Percentiles rank a stretch among this genome's conserved stretches.
phyloP scores from a whole-genome alignment of 306 rosid species.

The Ziziphus jujuba region DNA sequence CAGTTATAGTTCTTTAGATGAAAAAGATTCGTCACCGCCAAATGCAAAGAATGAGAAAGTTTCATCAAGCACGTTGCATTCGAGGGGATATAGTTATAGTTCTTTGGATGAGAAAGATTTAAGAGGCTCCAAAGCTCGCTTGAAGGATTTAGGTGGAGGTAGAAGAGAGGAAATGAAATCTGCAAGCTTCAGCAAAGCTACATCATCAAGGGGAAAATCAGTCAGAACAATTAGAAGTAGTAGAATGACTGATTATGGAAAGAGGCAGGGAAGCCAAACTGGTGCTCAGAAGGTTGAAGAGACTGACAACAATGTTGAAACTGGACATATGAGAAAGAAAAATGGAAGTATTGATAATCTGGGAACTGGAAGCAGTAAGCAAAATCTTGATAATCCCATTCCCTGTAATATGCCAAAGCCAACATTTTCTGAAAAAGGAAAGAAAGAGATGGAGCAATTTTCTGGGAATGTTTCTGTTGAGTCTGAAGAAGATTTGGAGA shows the following conservation, averaged over 20 bases:
- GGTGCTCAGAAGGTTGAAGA: slow-evolving; percentile 37
- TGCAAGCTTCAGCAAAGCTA: slow-evolving; percentile 36
- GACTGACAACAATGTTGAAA: slow-evolving; percentile 32
- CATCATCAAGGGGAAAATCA: slow-evolving; percentile 64
- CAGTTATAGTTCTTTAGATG: slow-evolving; percentile 35
- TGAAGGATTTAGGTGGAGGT: slow-evolving; percentile 34
- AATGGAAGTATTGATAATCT: slow-evolving; percentile 36
- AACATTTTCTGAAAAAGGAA: slow-evolving; percentile 24
- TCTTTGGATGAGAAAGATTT: slow-evolving; percentile 35
- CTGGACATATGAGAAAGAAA: slow-evolving; percentile 45
- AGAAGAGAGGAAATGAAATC: slow-evolving; percentile 38
- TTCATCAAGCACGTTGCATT: slow-evolving; percentile 42
- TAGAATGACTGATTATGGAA: slow-evolving; percentile 22
- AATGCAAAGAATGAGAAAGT: slow-evolving; percentile 35
- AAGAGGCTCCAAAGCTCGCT: slow-evolving; percentile 28
- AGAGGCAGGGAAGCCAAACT: slow-evolving; percentile 32
- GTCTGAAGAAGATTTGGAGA: slow-evolving; percentile 34
- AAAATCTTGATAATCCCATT: slow-evolving; percentile 28
- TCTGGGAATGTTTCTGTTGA: slow-evolving; percentile 26
- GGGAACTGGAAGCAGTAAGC: slow-evolving; percentile 26
- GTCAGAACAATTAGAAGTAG: slow-evolving; percentile 75
- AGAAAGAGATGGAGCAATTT: slow-evolving; percentile 34
- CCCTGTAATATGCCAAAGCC: slow-evolving; percentile 31
- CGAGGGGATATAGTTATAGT: slow-evolving; percentile 33
- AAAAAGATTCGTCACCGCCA: slow-evolving; percentile 28